Conservation (phyloP, 2,329 filamentous ascomycete genomes). For the Neofusicoccum laricinum region DNA sequence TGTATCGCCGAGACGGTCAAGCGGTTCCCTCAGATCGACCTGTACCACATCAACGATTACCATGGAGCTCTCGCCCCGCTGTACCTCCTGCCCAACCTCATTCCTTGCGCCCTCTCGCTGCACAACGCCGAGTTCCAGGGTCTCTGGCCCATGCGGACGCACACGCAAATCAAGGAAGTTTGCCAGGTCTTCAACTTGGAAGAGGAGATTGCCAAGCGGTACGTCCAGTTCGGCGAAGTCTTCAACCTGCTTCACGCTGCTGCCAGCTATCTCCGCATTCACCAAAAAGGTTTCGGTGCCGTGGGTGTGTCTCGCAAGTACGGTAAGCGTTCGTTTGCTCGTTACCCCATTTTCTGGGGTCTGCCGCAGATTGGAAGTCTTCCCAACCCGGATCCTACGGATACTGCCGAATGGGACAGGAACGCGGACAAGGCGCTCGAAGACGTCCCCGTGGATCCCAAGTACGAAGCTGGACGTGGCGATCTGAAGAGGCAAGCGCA, state of each 20-base stretch:
- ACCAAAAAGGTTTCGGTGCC: constrained; percentile 66
- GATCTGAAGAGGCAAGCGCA: constrained; percentile 61
- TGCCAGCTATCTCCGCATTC: constrained; percentile 62
- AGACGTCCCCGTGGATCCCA: constrained; percentile 49
- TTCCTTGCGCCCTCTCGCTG: constrained; percentile 62
- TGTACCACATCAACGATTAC: constrained; percentile 66
- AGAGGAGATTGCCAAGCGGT: constrained; percentile 55
- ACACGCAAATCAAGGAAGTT: constrained; percentile 55
- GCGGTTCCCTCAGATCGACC: constrained; percentile 55
- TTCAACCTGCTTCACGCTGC: constrained; percentile 69
- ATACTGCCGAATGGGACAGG: constrained; percentile 58
- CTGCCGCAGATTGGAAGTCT: constrained; percentile 58
- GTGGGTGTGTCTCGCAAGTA: constrained; percentile 69
- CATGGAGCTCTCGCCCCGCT: constrained; percentile 63
- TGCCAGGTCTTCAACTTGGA: constrained; percentile 61
- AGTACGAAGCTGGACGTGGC: constrained; percentile 53
- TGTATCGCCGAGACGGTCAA: constrained; percentile 64
- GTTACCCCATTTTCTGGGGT: constrained; percentile 69
- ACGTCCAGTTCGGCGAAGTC: constrained; percentile 66
- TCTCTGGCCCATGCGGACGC: constrained; percentile 57
- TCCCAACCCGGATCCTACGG: constrained; percentile 64
- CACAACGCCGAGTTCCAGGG: constrained; percentile 71
- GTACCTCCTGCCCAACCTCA: constrained; percentile 61
- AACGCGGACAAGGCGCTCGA: constrained; percentile 41
- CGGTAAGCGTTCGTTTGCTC: constrained; percentile 62